phyloP scores from a whole-genome alignment of 441 rosid genomes.

The Corymbia citriodora region DNA sequence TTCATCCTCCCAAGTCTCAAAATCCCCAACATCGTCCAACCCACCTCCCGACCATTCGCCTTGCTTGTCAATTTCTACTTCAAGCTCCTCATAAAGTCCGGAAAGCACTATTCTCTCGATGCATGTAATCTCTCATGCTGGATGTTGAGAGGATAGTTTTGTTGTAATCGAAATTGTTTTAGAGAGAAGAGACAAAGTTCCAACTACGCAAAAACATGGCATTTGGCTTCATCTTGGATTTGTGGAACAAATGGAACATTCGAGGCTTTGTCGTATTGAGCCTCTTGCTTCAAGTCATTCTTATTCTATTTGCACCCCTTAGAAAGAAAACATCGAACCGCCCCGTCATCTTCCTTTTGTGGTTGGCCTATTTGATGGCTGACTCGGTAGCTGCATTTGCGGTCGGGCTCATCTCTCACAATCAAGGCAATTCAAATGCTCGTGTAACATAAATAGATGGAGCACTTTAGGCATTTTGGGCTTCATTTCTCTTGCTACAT shows the following conservation, averaged over 20 bases:
- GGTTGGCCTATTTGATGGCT: neutral
- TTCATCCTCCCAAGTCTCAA: neutral
- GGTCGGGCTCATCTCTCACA: neutral
- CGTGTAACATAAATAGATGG: neutral
- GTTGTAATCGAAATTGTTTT: fast-evolving
- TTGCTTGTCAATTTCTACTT: too few relatives aligned
- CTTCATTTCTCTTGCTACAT: too few relatives aligned
- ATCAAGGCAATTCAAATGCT: fast-evolving
- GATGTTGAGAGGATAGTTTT: too few relatives aligned
- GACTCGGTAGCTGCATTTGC: neutral
- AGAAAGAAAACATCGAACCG: neutral
- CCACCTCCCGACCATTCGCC: neutral
- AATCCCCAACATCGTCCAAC: neutral
- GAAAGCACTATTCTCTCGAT: too few relatives aligned
- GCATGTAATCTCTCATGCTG: too few relatives aligned
- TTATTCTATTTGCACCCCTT: neutral
- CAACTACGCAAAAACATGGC: neutral
- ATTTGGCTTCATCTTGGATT: neutral
- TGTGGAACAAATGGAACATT: neutral
- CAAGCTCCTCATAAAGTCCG: too few relatives aligned
- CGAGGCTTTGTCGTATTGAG: fast-evolving
- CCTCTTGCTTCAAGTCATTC: fast-evolving
- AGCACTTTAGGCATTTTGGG: neutral
- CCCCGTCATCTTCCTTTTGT: fast-evolving
- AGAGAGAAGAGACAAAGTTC: neutral